A percentile compares a stretch with the other conserved stretches of the same genome.
Conservation (phyloP, 208 protist genomes). For the Leishmania tropica region DNA sequence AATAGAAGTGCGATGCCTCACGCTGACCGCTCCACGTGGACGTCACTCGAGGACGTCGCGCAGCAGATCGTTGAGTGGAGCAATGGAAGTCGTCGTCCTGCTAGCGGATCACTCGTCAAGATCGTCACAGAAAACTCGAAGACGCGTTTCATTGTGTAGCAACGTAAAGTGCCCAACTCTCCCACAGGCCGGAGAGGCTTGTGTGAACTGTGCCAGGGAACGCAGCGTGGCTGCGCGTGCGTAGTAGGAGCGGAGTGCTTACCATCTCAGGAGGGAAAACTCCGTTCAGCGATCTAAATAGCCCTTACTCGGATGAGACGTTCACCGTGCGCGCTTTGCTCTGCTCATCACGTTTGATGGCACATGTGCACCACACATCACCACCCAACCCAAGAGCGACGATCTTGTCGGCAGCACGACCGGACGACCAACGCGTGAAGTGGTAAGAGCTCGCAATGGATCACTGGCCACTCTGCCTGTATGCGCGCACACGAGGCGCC, state of each 20-base stretch:
- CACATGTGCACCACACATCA: background rate
- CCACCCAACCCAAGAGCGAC: background rate
- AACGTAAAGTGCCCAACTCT: background rate
- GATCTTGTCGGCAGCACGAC: background rate
- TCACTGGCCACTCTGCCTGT: background rate
- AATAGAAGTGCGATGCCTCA: slow-evolving; percentile 74
- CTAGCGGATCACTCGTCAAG: slow-evolving; percentile 44
- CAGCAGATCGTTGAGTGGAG: slow-evolving; percentile 53
- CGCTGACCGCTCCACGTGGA: slow-evolving; percentile 61
- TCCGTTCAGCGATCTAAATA: background rate
- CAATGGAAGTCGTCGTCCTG: slow-evolving; percentile 26
- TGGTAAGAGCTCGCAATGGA: background rate
- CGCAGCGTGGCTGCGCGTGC: too few relatives aligned
- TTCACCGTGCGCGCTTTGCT: background rate
- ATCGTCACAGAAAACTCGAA: slow-evolving; percentile 22
- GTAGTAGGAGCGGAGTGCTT: background rate
- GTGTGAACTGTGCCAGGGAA: background rate
- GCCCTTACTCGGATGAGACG: background rate
- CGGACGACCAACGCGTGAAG: background rate
- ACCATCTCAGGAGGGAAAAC: background rate
- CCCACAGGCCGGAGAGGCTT: background rate
- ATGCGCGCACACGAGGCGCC: background rate
- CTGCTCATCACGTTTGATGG: background rate
- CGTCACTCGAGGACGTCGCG: slow-evolving; percentile 40
- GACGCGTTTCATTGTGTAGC: slow-evolving; percentile 20